Conservation (phyloP, 2,329 filamentous ascomycete genomes). For the Aspergillus amoenus region DNA sequence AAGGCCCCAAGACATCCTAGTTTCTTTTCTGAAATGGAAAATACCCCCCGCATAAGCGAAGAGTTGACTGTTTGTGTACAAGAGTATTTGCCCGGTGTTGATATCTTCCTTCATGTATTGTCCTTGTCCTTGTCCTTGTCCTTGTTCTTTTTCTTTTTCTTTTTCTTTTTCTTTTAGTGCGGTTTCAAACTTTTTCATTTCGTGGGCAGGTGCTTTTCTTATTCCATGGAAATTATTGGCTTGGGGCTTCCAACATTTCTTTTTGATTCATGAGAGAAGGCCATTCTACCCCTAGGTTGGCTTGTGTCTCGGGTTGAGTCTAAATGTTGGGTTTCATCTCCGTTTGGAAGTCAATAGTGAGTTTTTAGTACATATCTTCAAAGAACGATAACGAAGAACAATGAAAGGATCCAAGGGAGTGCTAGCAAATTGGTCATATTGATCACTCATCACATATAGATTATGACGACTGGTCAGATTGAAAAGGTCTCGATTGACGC, state of each 20-base stretch:
- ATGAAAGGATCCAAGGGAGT: neutral
- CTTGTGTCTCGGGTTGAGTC: constrained; percentile 27
- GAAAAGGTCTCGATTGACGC: neutral
- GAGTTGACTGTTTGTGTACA: constrained; percentile 8
- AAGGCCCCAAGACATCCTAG: constrained; percentile 22
- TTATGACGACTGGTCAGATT: neutral
- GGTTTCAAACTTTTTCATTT: neutral
- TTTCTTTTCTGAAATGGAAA: neutral
- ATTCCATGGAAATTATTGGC: constrained; percentile 16
- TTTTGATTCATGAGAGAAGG: constrained; percentile 19
- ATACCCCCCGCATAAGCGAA: neutral
- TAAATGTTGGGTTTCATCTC: constrained; percentile 25
- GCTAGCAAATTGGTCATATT: neutral
- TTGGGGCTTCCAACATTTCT: constrained; percentile 22
- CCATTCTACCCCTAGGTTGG: constrained; percentile 23
- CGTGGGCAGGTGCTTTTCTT: constrained; percentile 5
- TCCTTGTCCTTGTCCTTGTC: neutral
- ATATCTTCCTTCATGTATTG: constrained; percentile 5
- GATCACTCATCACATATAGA: neutral
- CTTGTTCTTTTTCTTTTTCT: neutral
- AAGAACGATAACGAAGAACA: neutral
- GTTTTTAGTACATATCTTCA: constrained; percentile 10
- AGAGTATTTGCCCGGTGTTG: neutral
- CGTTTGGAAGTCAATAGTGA: constrained; percentile 20
- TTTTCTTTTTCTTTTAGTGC: neutral